These are phyloP conservation scores for Sapria himalayana DNA, from an alignment of 345 rosid genomes.

Conservation along the genomic window DNA sequence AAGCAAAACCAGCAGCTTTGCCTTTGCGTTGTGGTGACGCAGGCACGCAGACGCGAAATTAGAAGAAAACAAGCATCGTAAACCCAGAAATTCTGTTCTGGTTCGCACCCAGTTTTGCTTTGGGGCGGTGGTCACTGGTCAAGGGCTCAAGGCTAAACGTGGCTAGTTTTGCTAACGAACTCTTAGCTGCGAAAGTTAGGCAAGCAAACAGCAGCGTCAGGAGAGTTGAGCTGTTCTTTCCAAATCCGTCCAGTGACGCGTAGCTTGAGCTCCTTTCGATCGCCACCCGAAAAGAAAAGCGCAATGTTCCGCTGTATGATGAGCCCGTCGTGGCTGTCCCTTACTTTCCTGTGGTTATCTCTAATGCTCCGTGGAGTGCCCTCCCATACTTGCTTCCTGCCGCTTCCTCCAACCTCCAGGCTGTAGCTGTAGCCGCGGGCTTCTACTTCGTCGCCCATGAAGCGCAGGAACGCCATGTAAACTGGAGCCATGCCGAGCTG, in stretches of 20 bases:
- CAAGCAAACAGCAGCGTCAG: slow-evolving; percentile 64
- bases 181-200: slow-evolving; percentile 63
- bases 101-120: too few relatives aligned
- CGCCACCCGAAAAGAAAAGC: slow-evolving; percentile 89
- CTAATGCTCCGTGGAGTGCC: slow-evolving; percentile 76
- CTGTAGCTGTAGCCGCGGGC: slow-evolving; percentile 80
- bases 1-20: too few relatives aligned
- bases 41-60: too few relatives aligned
- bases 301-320: slow-evolving; percentile 85
- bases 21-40: too few relatives aligned
- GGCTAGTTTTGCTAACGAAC: too few relatives aligned
- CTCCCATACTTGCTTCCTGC: slow-evolving; percentile 82
- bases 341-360: slow-evolving; percentile 81
- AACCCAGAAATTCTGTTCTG: too few relatives aligned
- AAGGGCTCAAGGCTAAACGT: too few relatives aligned
- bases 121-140: too few relatives aligned
- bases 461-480: slow-evolving; percentile 87
- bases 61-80: too few relatives aligned
- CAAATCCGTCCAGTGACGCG: slow-evolving; percentile 84
- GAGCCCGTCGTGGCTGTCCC: slow-evolving; percentile 87
- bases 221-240: slow-evolving; percentile 88
- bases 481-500: slow-evolving; percentile 95
- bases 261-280: slow-evolving; percentile 78
- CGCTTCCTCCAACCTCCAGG: slow-evolving; percentile 86
- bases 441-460: slow-evolving; percentile 83